A percentile compares a stretch with the other conserved stretches of the same genome.
Conservation (phyloP, 2,329 filamentous ascomycete genomes). For the Talaromyces amestolkiae region DNA sequence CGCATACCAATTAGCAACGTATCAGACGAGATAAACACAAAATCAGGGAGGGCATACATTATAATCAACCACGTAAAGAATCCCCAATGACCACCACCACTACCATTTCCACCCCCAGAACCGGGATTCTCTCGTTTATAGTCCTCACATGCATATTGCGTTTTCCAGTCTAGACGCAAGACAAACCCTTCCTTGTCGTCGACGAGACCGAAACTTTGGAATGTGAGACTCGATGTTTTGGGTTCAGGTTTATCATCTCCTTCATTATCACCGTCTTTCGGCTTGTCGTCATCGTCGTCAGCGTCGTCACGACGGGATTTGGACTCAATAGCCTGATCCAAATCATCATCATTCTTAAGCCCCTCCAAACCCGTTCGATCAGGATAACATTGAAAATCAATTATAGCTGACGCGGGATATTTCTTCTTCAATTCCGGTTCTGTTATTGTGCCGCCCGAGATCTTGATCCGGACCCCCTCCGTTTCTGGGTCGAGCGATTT, state of each 20-base stretch:
- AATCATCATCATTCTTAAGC: constrained; percentile 31
- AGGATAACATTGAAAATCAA: constrained; percentile 81
- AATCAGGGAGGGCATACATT: constrained; percentile 62
- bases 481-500: constrained; percentile 64
- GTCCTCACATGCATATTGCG: constrained; percentile 78
- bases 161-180: constrained; percentile 77
- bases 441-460: constrained; percentile 55
- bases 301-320: constrained; percentile 23
- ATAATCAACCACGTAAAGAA: constrained; percentile 98
- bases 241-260: constrained; percentile 22
- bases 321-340: constrained; percentile 25
- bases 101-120: constrained; percentile 31
- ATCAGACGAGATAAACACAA: background rate
- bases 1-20: constrained; percentile 18
- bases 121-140: constrained; percentile 47
- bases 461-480: constrained; percentile 68
- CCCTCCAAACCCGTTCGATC: constrained; percentile 69
- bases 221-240: constrained; percentile 62
- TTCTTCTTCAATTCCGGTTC: constrained; percentile 7
- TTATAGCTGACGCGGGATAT: constrained; percentile 57
- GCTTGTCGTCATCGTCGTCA: constrained; percentile 19
- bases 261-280: constrained; percentile 24
- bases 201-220: constrained; percentile 67
- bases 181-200: constrained; percentile 57
- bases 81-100: constrained; percentile 67